Percentiles rank a stretch among this genome's conserved stretches.
phyloP scores from a whole-genome alignment of 305 asterid species.

The Plantago rigida region DNA sequence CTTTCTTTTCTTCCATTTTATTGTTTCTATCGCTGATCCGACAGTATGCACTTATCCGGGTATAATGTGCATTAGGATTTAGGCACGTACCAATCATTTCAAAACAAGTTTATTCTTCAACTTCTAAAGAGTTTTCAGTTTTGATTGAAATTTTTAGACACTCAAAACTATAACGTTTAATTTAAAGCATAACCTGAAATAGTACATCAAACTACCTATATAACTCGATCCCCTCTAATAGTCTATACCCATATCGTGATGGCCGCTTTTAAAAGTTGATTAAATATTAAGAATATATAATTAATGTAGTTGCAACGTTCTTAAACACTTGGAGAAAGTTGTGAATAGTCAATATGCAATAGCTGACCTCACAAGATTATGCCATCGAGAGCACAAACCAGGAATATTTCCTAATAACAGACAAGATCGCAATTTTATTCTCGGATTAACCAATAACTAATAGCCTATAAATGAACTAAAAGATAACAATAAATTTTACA shows the following conservation, averaged over 20 bases:
- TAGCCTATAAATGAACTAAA: background rate
- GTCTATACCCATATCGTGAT: no score
- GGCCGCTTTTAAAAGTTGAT: no score
- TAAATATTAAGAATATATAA: no score
- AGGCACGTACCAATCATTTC: no score
- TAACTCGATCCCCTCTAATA: no score
- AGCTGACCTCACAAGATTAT: background rate
- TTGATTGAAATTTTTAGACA: no score
- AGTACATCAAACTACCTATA: no score
- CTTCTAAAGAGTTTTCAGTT: no score
- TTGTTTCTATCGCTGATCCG: conserved; percentile 24
- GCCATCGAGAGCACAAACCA: conserved; percentile 26
- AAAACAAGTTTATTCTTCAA: no score
- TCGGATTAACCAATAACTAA: conserved; percentile 30
- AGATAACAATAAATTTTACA: background rate
- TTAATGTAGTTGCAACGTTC: background rate
- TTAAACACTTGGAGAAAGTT: background rate
- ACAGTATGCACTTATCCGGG: background rate
- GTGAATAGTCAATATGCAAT: conserved; percentile 2
- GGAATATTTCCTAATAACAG: conserved; percentile 33
- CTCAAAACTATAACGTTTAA: no score
- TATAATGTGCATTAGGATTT: no score
- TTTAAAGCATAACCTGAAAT: background rate
- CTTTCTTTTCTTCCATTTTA: background rate
- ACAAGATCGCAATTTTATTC: conserved; percentile 15